A percentile compares a stretch with the other conserved stretches of the same genome.
Evolutionary conservation across 2,329 filamentous ascomycete genomes (phyloP).

Genomic region (Verticillium nubilum): DNA sequence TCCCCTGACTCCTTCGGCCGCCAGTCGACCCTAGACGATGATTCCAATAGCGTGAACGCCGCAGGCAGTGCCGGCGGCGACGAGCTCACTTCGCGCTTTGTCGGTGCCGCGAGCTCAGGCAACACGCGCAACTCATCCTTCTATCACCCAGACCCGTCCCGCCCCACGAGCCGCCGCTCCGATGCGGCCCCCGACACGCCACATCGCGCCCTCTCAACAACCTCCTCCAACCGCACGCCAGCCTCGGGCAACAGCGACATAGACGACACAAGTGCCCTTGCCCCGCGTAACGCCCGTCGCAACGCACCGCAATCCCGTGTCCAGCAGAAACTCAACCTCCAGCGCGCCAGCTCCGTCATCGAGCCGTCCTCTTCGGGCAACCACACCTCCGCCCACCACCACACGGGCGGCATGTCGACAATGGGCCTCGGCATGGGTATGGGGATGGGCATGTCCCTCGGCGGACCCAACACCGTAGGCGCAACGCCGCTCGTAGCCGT

Average conservation of each 20-base stretch:
- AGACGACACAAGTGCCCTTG: conserved; percentile 37
- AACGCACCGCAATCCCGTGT: conserved; percentile 54
- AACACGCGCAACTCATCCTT: conserved; percentile 48
- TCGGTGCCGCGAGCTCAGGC: conserved; percentile 44
- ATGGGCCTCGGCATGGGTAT: conserved; percentile 16
- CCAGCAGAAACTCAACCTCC: conserved; percentile 71
- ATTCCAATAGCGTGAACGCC: conserved; percentile 19
- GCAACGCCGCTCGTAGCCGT: conserved; percentile 45
- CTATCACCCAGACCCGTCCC: conserved; percentile 28
- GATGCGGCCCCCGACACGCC: conserved; percentile 28
- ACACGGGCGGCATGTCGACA: conserved; percentile 17
- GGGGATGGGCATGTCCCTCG: conserved; percentile 1
- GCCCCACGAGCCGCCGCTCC: conserved; percentile 22
- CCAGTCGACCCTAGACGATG: conserved; percentile 31
- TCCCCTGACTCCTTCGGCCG: conserved; percentile 32
- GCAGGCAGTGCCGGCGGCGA: conserved; percentile 11
- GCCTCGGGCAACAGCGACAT: conserved; percentile 24
- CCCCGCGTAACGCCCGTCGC: conserved; percentile 36
- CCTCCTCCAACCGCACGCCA: conserved; percentile 7
- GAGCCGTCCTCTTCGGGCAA: conserved; percentile 51
- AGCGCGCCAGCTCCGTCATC: conserved; percentile 66
- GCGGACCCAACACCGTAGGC: conserved; percentile 30
- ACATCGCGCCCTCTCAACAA: conserved; percentile 22
- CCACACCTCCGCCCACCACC: not conserved
- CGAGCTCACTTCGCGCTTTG: conserved; percentile 53